These are phyloP conservation scores for Orbilia quercus DNA, from an alignment of 2,329 filamentous ascomycete genomes.

Conservation along the genomic window DNA sequence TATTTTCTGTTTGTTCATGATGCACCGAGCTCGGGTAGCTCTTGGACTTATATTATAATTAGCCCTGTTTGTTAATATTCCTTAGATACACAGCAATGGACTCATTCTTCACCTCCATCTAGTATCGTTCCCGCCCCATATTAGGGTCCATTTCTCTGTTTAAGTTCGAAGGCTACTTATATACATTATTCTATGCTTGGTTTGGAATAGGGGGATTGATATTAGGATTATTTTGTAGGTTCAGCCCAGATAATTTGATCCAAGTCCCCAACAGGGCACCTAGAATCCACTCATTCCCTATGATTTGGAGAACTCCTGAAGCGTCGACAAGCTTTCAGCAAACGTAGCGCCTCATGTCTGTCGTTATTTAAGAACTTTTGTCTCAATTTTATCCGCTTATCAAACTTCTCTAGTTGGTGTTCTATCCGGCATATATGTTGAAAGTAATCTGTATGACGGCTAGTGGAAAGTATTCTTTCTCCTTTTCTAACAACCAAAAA, in stretches of 20 bases:
- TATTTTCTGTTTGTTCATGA: background rate
- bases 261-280: background rate
- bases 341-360: constrained; percentile 1
- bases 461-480: constrained; percentile 6
- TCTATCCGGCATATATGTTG: constrained; percentile 2
- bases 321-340: constrained; percentile 14
- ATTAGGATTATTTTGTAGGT: background rate
- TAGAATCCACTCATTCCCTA: constrained; percentile 3
- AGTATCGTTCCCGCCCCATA: constrained; percentile 14
- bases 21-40: background rate
- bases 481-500: constrained; percentile 4
- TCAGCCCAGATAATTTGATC: constrained; percentile 10
- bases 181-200: constrained; percentile 9
- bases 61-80: constrained; percentile 10
- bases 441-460: constrained; percentile 5
- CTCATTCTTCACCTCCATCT: constrained; percentile 16
- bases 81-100: constrained; percentile 25
- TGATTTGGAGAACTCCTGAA: constrained; percentile 16
- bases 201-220: background rate
- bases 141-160: constrained; percentile 10
- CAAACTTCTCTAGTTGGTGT: constrained; percentile 3
- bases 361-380: background rate
- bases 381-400: constrained; percentile 7
- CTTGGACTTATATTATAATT: constrained; percentile 9
- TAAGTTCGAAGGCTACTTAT: constrained; percentile 1